Evolutionary conservation across 352 stramenopile genomes (phyloP).

Genomic region (Phytophthora constricta): DNA sequence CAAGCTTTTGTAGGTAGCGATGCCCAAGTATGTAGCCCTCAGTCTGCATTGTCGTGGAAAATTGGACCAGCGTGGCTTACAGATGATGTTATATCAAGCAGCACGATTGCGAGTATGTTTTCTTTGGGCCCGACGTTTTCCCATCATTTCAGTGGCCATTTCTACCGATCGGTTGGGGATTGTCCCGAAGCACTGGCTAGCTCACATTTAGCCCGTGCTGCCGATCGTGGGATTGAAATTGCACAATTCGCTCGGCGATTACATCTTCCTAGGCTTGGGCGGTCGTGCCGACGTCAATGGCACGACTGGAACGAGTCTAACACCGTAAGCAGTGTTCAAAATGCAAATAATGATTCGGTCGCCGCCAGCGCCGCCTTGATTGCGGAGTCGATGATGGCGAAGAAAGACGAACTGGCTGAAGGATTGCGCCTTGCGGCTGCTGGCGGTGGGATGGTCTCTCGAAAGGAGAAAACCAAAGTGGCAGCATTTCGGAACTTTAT

Average conservation of each 20-base stretch:
- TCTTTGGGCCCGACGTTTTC: conserved; percentile 67
- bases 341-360: conserved; percentile 19
- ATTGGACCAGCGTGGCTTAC: conserved; percentile 70
- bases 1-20: conserved; percentile 81
- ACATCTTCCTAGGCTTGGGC: conserved; percentile 51
- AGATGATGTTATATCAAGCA: conserved; percentile 57
- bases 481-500: conserved; percentile 63
- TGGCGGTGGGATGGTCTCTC: conserved; percentile 9
- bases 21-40: conserved; percentile 69
- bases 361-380: conserved; percentile 17
- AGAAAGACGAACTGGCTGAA: conserved; percentile 54
- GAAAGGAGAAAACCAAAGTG: conserved; percentile 47
- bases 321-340: conserved; percentile 11
- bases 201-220: conserved; percentile 60
- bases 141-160: conserved; percentile 68
- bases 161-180: conserved; percentile 69
- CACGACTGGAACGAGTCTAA: conserved; percentile 30
- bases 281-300: conserved; percentile 59
- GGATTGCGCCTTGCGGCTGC: conserved; percentile 35
- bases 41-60: conserved; percentile 70
- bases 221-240: conserved; percentile 66
- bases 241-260: conserved; percentile 48
- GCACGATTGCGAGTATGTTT: conserved; percentile 67
- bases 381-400: conserved; percentile 38
- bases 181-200: conserved; percentile 75